These are phyloP conservation scores for Lichtheimia corymbifera DNA, from an alignment of 371 early-diverging fungal genomes.

Conservation along the genomic window DNA sequence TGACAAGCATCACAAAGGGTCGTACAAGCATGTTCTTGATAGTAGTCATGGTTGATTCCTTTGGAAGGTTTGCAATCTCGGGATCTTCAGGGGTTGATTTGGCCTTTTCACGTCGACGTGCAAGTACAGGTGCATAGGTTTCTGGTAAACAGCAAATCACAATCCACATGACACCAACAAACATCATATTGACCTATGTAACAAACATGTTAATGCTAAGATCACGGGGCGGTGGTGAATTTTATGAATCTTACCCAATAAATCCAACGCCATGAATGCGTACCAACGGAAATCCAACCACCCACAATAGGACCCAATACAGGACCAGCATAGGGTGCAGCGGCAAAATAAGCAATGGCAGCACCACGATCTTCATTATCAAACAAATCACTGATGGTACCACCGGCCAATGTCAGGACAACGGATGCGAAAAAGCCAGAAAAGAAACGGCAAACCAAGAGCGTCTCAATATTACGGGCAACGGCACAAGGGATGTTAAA, in stretches of 20 bases:
- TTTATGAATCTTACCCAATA: constrained; percentile 36
- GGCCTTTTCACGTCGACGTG: constrained; percentile 29
- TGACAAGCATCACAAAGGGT: constrained; percentile 38
- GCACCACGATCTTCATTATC: constrained; percentile 34
- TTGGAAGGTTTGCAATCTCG: constrained; percentile 2
- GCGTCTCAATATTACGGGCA: constrained; percentile 38
- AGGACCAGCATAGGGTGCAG: constrained; percentile 49
- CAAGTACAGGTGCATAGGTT: constrained; percentile 42
- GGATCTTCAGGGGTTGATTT: constrained; percentile 22
- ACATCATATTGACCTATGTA: constrained; percentile 40
- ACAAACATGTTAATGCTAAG: neutral
- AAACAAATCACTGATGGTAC: constrained; percentile 43
- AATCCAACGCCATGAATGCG: constrained; percentile 46
- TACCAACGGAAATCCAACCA: constrained; percentile 46
- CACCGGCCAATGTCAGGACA: constrained; percentile 42
- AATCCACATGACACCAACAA: constrained; percentile 43
- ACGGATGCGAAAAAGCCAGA: constrained; percentile 44
- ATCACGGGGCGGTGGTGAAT: neutral
- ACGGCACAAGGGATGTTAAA: constrained; percentile 50
- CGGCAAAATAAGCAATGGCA: constrained; percentile 51
- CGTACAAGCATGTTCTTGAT: constrained; percentile 36
- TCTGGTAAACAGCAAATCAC: constrained; percentile 38
- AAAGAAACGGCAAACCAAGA: constrained; percentile 46
- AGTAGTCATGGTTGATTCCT: constrained; percentile 23
- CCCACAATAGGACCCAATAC: constrained; percentile 48